Evolutionary conservation across 164 flowering plant genomes (phyloP).

Genomic region (Cinnamomum micranthum): DNA sequence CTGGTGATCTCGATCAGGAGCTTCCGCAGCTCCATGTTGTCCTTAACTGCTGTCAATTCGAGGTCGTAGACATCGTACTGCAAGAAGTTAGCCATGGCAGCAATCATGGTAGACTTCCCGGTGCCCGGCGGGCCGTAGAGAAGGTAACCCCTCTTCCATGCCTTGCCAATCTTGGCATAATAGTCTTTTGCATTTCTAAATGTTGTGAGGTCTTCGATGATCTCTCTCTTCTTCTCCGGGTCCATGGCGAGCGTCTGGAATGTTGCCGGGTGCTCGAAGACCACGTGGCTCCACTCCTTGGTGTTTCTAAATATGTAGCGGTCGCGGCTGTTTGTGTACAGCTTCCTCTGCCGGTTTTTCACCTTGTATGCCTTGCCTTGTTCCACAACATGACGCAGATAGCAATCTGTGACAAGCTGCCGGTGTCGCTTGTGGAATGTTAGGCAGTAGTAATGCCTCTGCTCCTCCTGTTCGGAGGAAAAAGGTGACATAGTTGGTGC

Average conservation of each 20-base stretch:
- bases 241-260: slow-evolving; percentile 57
- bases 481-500: background rate
- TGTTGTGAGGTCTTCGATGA: slow-evolving; percentile 40
- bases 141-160: slow-evolving; percentile 65
- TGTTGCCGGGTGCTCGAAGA: slow-evolving; percentile 58
- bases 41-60: slow-evolving; percentile 53
- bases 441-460: slow-evolving; percentile 41
- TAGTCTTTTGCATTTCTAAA: slow-evolving; percentile 48
- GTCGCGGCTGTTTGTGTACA: slow-evolving; percentile 39
- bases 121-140: slow-evolving; percentile 67
- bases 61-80: slow-evolving; percentile 59
- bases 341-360: slow-evolving; percentile 49
- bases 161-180: slow-evolving; percentile 48
- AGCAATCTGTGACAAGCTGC: slow-evolving; percentile 33
- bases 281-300: slow-evolving; percentile 52
- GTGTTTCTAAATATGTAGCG: slow-evolving; percentile 17
- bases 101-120: slow-evolving; percentile 64
- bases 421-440: slow-evolving; percentile 42
- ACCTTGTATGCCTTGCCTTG: slow-evolving; percentile 37
- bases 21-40: slow-evolving; percentile 51
- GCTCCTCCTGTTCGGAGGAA: slow-evolving; percentile 25
- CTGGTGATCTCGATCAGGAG: slow-evolving; percentile 45
- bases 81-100: slow-evolving; percentile 57
- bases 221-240: slow-evolving; percentile 40
- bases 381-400: slow-evolving; percentile 40